These are phyloP conservation scores for Discostella stelligeroides DNA, from an alignment of 108 stramenopile species.

Conservation along the genomic window DNA sequence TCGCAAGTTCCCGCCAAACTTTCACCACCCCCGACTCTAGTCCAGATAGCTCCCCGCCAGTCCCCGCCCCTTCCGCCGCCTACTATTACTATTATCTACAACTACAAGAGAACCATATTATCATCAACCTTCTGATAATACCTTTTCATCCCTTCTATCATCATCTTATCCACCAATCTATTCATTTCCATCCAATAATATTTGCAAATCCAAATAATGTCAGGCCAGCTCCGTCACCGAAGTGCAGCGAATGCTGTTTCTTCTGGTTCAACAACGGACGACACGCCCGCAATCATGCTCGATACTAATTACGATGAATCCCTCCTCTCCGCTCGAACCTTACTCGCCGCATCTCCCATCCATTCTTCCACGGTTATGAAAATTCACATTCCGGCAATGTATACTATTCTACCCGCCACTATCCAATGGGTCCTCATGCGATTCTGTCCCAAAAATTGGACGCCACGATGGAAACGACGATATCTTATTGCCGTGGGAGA, in stretches of 20 bases:
- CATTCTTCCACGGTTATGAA: constrained; percentile 68
- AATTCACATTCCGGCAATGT: constrained; percentile 68
- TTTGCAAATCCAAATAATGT: not conserved
- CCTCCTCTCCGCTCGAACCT: constrained; percentile 50
- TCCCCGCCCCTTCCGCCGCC: no score
- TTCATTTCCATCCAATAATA: no score
- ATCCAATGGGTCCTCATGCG: constrained; percentile 51
- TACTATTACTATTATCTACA: no score
- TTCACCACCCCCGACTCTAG: no score
- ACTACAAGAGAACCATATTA: no score
- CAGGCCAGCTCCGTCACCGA: constrained; percentile 21
- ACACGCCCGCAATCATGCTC: not conserved
- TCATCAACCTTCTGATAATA: no score
- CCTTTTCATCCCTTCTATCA: no score
- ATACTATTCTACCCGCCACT: constrained; percentile 54
- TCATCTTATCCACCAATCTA: no score
- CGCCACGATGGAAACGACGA: constrained; percentile 72
- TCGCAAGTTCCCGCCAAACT: no score
- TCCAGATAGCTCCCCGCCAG: no score
- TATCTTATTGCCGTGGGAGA: constrained; percentile 72
- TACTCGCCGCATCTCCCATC: constrained; percentile 63
- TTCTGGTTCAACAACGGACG: not conserved
- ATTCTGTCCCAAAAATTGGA: constrained; percentile 47
- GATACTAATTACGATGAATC: constrained; percentile 42
- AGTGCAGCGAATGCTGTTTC: not conserved